Base-by-base conservation (phyloP, 441 rosid genomes). In the Biscutella laevigata region DNA sequence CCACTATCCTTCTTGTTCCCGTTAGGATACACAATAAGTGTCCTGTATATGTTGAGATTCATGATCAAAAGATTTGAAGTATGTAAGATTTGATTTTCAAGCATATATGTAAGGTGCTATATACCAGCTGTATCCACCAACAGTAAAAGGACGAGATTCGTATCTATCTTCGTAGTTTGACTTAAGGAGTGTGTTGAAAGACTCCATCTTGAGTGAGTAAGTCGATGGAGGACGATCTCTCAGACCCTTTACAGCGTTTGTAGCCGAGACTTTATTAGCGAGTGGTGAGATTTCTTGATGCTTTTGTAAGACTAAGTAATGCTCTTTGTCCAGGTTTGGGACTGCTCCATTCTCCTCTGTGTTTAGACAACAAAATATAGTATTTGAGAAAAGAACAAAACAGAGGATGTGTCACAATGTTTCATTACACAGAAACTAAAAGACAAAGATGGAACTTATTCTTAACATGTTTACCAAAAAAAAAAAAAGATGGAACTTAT, bases 61-160 rank as follows among this genome's bases (percentile, higher is more conserved):
- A 17, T 17, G 2, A 17, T 17, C 20, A 1, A 3, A 17, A 17
- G 12, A 29, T 29, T 7, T 7, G 7, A 9, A 29, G 4, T 8
- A 29, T 24, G 3, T 24, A 29, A 40, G 15, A 12, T 50, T 0
- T 11, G 29, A 33, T 27, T 3, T 26, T 16, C 3, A 6, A 12
- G n/a, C n/a, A n/a, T n/a, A n/a, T n/a, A n/a, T n/a, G n/a, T n/a
- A n/a, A n/a, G n/a, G n/a, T n/a, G n/a, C n/a, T n/a, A 50, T 6
- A 2, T 53, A 53, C 59, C 59, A 53, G 12, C 26, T 53, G 36
- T 24, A 53, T 24, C 58, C 58, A 36, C 45, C 58, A 16, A 26
- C 57, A 0, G 0, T 0, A 6, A 53, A 53, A n/a, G 47, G 59
- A 27, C 47, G 46, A 25, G 59, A 38, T 4, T 53, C 46, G 19